Conservation (phyloP, 1,284 basidiomycete species). For the Volvariella surrecta region DNA sequence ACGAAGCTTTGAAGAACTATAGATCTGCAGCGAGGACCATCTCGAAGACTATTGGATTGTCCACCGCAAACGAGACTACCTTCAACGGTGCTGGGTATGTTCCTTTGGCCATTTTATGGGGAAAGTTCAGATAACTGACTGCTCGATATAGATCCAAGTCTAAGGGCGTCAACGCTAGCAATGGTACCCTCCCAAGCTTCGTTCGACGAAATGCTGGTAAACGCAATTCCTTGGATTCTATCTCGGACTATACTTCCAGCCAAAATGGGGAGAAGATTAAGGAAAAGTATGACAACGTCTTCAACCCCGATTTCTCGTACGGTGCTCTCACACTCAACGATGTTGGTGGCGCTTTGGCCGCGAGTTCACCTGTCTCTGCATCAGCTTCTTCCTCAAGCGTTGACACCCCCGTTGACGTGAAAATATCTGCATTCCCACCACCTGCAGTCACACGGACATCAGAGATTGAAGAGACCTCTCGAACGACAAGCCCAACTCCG, state of each 20-base stretch:
- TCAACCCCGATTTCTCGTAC: conserved; percentile 23
- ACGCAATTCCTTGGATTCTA: conserved; percentile 23
- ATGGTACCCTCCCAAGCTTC: conserved; percentile 12
- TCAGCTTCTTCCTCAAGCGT: conserved; percentile 19
- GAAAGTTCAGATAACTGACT: neutral
- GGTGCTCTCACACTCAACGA: conserved; percentile 27
- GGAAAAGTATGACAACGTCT: conserved; percentile 15
- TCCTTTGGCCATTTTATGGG: neutral
- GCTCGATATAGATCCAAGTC: conserved; percentile 18
- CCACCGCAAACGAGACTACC: conserved; percentile 22
- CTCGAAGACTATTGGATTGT: conserved; percentile 38
- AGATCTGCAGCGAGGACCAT: conserved; percentile 32
- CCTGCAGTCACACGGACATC: conserved; percentile 13
- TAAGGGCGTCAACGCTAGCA: conserved; percentile 12
- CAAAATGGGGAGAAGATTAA: conserved; percentile 15
- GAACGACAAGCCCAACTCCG: neutral
- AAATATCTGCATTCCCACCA: conserved; percentile 10
- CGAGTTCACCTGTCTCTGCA: conserved; percentile 21
- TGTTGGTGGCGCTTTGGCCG: conserved; percentile 28
- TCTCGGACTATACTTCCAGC: conserved; percentile 25
- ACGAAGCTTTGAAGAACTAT: conserved; percentile 56
- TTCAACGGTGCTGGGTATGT: conserved; percentile 28
- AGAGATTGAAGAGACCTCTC: conserved; percentile 7
- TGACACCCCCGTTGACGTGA: conserved; percentile 2
- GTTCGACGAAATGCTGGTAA: conserved; percentile 5